A percentile compares a stretch with the other conserved stretches of the same genome.
These are phyloP conservation scores for Suhomyces kilbournensis DNA, from an alignment of 805 yeast species.

Conservation along the genomic window DNA sequence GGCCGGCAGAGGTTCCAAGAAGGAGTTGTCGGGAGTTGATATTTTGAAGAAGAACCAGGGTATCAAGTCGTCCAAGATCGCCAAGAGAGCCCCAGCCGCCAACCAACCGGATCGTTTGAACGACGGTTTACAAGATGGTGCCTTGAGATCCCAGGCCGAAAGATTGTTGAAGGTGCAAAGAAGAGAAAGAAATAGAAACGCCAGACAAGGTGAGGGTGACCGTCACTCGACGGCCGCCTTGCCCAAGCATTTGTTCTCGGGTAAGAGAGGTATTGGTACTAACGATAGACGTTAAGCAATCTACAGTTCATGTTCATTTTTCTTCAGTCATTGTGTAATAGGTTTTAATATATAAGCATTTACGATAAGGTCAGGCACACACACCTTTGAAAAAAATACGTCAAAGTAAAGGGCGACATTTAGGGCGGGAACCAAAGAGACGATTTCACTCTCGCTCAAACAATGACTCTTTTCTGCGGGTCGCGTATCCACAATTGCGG, in stretches of 20 bases:
- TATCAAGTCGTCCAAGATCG: constrained; percentile 36
- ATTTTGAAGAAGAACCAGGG: constrained; percentile 60
- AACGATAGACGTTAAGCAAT: constrained; percentile 75
- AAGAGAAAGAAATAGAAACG: constrained; percentile 88
- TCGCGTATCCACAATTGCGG: not conserved
- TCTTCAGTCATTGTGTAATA: constrained; percentile 1
- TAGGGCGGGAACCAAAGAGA: too few species aligned
- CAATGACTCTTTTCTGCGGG: not conserved
- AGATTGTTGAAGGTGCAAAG: constrained; percentile 85
- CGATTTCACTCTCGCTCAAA: not conserved
- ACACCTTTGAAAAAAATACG: not conserved
- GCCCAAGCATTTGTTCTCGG: constrained; percentile 93
- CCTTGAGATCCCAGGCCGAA: constrained; percentile 77
- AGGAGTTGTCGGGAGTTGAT: constrained; percentile 69
- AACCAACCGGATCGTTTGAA: constrained; percentile 75
- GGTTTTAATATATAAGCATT: constrained; percentile 1
- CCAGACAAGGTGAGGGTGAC: constrained; percentile 95
- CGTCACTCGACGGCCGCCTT: constrained; percentile 79
- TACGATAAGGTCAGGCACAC: not conserved
- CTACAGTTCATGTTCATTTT: not conserved
- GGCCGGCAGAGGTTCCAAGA: constrained; percentile 45
- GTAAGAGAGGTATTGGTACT: constrained; percentile 95
- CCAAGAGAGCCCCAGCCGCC: constrained; percentile 47
- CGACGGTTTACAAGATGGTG: constrained; percentile 84
- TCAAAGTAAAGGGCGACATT: too few species aligned